phyloP scores from a whole-genome alignment of 805 yeast species.

The Diddensiella transvaalensis region DNA sequence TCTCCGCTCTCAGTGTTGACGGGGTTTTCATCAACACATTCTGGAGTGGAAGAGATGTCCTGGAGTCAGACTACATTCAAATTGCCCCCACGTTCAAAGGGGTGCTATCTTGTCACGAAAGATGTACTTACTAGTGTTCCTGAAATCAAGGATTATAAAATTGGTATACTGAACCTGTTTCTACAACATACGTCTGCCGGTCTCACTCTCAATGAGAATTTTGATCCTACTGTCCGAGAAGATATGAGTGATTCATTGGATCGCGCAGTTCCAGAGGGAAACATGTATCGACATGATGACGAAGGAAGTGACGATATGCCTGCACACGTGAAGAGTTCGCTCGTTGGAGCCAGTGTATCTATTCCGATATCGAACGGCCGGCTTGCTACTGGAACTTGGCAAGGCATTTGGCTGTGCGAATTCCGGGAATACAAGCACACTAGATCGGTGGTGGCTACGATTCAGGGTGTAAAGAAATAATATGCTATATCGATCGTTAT shows the following conservation, averaged over 20 bases:
- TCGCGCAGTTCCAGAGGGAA: slow-evolving; percentile 64
- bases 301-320: slow-evolving; percentile 85
- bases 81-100: slow-evolving; percentile 56
- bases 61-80: slow-evolving; percentile 63
- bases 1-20: too few species aligned
- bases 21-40: slow-evolving; percentile 32
- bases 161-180: slow-evolving; percentile 65
- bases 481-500: too few species aligned
- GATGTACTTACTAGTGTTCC: slow-evolving; percentile 58
- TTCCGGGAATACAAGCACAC: slow-evolving; percentile 63
- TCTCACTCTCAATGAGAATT: slow-evolving; percentile 71
- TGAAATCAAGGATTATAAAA: slow-evolving; percentile 52
- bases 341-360: slow-evolving; percentile 60
- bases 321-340: slow-evolving; percentile 61
- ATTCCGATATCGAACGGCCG: slow-evolving; percentile 69
- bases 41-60: slow-evolving; percentile 54
- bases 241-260: slow-evolving; percentile 67
- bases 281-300: slow-evolving; percentile 56
- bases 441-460: slow-evolving; percentile 48
- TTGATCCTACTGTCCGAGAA: slow-evolving; percentile 70
- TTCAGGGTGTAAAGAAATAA: slow-evolving; percentile 7
- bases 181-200: slow-evolving; percentile 81
- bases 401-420: slow-evolving; percentile 74
- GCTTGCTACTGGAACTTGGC: slow-evolving; percentile 79
- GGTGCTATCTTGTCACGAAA: slow-evolving; percentile 68